Percentiles rank a stretch among this genome's conserved stretches.
Conservation (phyloP, 2,329 filamentous ascomycete genomes). For the Claviceps fusiformis region DNA sequence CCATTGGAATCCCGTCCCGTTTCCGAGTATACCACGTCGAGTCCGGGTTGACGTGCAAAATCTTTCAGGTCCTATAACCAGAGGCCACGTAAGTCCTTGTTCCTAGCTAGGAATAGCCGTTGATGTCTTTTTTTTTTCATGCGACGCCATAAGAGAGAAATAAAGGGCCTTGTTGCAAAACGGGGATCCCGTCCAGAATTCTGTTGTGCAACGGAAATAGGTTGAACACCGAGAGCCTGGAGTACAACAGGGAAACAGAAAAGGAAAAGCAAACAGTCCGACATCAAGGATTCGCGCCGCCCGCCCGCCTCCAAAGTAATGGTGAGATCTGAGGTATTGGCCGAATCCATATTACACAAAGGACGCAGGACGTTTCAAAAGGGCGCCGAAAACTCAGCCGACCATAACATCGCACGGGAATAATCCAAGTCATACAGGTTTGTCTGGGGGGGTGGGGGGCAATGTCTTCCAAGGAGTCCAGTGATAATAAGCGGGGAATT, state of each 20-base stretch:
- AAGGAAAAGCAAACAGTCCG: conserved; percentile 8
- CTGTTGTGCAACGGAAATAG: background rate
- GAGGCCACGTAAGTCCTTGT: conserved; percentile 68
- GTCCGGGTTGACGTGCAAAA: conserved; percentile 89
- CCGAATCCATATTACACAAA: conserved; percentile 9
- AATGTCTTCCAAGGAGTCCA: conserved; percentile 27
- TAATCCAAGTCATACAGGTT: conserved; percentile 15
- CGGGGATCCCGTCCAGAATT: conserved; percentile 22
- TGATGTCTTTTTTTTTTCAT: background rate
- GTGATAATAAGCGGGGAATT: conserved; percentile 42
- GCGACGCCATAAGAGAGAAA: conserved; percentile 12
- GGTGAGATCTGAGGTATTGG: conserved; percentile 14
- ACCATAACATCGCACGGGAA: conserved; percentile 13
- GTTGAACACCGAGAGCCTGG: conserved; percentile 4
- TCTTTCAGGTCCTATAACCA: conserved; percentile 97
- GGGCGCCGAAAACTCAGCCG: conserved; percentile 9
- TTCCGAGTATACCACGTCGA: conserved; percentile 97
- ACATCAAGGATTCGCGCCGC: conserved; percentile 1
- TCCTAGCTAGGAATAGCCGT: conserved; percentile 39
- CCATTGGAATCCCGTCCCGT: conserved; percentile 84
- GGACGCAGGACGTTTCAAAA: conserved; percentile 6
- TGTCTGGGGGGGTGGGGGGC: conserved; percentile 11
- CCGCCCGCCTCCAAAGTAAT: conserved; percentile 2
- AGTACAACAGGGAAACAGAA: conserved; percentile 15
- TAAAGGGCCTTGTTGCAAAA: conserved; percentile 16